phyloP scores from a whole-genome alignment of 2,329 filamentous ascomycete species.

The Karstenula rhodostoma region DNA sequence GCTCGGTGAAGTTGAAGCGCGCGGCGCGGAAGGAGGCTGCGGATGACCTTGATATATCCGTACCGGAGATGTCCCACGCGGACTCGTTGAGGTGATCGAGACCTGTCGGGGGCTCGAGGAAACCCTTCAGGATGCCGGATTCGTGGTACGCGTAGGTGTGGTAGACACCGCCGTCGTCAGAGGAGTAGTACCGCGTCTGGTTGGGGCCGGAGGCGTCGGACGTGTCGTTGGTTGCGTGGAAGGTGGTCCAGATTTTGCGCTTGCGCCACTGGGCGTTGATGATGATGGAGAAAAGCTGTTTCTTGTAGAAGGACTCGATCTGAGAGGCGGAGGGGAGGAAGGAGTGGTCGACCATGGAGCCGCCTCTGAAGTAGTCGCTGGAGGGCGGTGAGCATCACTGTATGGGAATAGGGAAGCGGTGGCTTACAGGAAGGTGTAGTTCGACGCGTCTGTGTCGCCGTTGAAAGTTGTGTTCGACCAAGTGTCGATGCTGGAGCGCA shows the following conservation, averaged over 20 bases:
- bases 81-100: constrained; percentile 4
- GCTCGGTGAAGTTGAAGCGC: constrained; percentile 7
- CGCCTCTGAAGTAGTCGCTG: constrained; percentile 1
- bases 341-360: background rate
- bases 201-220: constrained; percentile 1
- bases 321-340: constrained; percentile 6
- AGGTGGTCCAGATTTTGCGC: constrained; percentile 9
- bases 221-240: constrained; percentile 1
- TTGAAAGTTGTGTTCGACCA: constrained; percentile 7
- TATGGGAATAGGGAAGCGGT: background rate
- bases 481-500: background rate
- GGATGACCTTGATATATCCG: background rate
- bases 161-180: background rate
- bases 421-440: constrained; percentile 3
- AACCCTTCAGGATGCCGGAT: constrained; percentile 1
- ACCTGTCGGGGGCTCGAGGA: background rate
- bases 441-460: constrained; percentile 2
- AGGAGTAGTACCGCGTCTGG: constrained; percentile 3
- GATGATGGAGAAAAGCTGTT: constrained; percentile 4
- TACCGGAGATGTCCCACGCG: constrained; percentile 4
- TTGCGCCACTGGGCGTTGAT: constrained; percentile 11
- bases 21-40: background rate
- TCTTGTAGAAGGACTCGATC: constrained; percentile 11
- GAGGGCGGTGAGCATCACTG: background rate
- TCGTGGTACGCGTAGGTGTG: constrained; percentile 10